A percentile compares a stretch with the other conserved stretches of the same genome.
phyloP scores from a whole-genome alignment of 2,329 filamentous ascomycete genomes.

The Colletotrichum cordylinicola region DNA sequence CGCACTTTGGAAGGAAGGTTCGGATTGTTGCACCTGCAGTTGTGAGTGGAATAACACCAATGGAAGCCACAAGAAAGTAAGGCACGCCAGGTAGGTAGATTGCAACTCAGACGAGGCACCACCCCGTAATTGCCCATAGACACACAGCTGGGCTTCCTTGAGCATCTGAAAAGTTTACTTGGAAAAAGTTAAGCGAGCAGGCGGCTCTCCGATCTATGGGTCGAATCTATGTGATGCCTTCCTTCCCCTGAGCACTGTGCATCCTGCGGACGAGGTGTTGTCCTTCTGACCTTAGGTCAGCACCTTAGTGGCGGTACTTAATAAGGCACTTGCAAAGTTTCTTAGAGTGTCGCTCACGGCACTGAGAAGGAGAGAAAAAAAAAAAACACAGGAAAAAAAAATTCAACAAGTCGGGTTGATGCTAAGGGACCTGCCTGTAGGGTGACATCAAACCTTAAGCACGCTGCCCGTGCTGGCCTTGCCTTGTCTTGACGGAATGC shows the following conservation, averaged over 20 bases:
- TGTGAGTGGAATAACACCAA: not conserved
- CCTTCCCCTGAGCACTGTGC: not conserved
- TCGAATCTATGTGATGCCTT: not conserved
- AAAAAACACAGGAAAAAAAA: not conserved
- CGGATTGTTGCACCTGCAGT: not conserved
- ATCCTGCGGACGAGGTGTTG: not conserved
- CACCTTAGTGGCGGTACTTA: not conserved
- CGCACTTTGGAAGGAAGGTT: not conserved
- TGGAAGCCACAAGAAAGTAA: not conserved
- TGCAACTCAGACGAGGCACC: not conserved
- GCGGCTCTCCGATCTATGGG: not conserved
- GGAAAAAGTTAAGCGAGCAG: not conserved
- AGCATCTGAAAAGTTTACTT: not conserved
- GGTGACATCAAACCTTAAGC: constrained; percentile 19
- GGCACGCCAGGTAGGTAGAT: not conserved
- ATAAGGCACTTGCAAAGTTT: not conserved
- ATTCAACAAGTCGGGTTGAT: not conserved
- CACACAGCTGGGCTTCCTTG: not conserved
- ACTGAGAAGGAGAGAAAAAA: not conserved
- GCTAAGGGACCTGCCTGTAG: not conserved
- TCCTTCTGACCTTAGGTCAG: not conserved
- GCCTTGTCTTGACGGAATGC: not conserved
- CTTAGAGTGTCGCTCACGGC: not conserved
- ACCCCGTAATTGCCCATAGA: not conserved
- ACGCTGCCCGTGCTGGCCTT: not conserved